Conservation (phyloP, 139 green algal species). For the Mesostigma viride region DNA sequence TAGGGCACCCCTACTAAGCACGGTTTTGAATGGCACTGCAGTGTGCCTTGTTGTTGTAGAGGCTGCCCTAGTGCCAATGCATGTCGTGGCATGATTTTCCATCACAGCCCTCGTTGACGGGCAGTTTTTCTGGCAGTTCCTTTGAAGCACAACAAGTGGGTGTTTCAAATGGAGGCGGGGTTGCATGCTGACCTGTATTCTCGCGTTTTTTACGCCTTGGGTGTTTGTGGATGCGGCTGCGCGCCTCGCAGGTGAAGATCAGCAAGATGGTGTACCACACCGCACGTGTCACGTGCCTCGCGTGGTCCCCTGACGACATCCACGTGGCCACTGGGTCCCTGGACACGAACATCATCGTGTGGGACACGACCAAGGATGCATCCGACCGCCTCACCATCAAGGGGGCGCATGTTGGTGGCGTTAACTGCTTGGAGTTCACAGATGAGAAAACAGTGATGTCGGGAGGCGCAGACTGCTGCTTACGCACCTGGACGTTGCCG, state of each 20-base stretch:
- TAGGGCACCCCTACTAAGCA: no score
- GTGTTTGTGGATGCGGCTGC: conserved; percentile 6
- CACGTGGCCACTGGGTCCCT: conserved; percentile 28
- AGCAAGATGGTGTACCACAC: conserved; percentile 32
- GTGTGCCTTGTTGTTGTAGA: no score
- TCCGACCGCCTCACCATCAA: conserved; percentile 26
- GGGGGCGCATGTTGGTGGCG: conserved; percentile 23
- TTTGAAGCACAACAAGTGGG: no score
- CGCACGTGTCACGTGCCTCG: conserved; percentile 25
- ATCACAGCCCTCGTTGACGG: no score
- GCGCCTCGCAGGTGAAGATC: conserved; percentile 25
- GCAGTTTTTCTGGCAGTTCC: no score
- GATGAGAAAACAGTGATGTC: conserved; percentile 14
- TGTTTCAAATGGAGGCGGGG: no score
- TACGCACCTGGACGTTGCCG: conserved; percentile 24
- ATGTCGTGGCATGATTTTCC: no score
- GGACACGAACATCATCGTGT: conserved; percentile 34
- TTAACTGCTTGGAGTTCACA: conserved; percentile 16
- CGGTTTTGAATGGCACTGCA: no score
- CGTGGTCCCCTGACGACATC: conserved; percentile 23
- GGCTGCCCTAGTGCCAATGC: no score
- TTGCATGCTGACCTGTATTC: no score
- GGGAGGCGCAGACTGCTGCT: conserved; percentile 20
- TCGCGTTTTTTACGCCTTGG: not conserved
- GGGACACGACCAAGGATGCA: conserved; percentile 17